Percentiles rank a stretch among this genome's conserved stretches.
These are phyloP conservation scores for Ascoidea rubescens DNA, from an alignment of 805 yeast species.

Conservation along the genomic window DNA sequence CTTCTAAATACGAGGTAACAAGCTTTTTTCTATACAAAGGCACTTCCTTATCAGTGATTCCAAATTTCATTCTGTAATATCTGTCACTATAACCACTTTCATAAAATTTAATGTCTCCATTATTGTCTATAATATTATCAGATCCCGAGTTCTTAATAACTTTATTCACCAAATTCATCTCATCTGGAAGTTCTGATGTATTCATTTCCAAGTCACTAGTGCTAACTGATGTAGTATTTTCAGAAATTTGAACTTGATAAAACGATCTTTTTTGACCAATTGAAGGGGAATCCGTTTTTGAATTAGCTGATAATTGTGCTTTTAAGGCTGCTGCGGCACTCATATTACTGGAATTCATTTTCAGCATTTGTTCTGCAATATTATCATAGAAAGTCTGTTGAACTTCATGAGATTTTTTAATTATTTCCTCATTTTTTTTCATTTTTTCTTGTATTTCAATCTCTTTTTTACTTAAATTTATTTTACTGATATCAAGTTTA, in stretches of 20 bases:
- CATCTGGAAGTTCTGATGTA: slow-evolving; percentile 11
- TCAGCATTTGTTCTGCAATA: too few relatives aligned
- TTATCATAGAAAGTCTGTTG: slow-evolving; percentile 3
- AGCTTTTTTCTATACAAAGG: slow-evolving; percentile 45
- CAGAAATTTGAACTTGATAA: slow-evolving; percentile 6
- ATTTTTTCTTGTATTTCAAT: slow-evolving; percentile 6
- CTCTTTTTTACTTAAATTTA: slow-evolving; percentile 1
- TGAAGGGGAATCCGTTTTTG: slow-evolving; percentile 2
- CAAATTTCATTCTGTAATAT: slow-evolving; percentile 69
- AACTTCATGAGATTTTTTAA: slow-evolving; percentile 18
- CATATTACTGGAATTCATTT: slow-evolving; percentile 14
- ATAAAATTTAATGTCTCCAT: slow-evolving; percentile 51
- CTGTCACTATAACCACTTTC: slow-evolving; percentile 81
- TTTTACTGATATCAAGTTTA: slow-evolving; percentile 40
- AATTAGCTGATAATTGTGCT: slow-evolving; percentile 9
- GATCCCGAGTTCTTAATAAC: slow-evolving; percentile 9
- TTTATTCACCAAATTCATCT: slow-evolving; percentile 10
- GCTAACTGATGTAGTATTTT: slow-evolving; percentile 7
- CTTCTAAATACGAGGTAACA: slow-evolving; percentile 71
- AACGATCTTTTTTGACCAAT: slow-evolving; percentile 14
- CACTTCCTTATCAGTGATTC: slow-evolving; percentile 36
- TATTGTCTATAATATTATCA: slow-evolving; percentile 13
- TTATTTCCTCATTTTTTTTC: slow-evolving; percentile 3
- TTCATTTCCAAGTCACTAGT: slow-evolving; percentile 12
- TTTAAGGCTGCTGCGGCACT: slow-evolving; percentile 31